Percentiles rank a stretch among this genome's conserved stretches.
Conservation (phyloP, 2,329 filamentous ascomycete genomes). For the Pseudopithomyces maydicus region DNA sequence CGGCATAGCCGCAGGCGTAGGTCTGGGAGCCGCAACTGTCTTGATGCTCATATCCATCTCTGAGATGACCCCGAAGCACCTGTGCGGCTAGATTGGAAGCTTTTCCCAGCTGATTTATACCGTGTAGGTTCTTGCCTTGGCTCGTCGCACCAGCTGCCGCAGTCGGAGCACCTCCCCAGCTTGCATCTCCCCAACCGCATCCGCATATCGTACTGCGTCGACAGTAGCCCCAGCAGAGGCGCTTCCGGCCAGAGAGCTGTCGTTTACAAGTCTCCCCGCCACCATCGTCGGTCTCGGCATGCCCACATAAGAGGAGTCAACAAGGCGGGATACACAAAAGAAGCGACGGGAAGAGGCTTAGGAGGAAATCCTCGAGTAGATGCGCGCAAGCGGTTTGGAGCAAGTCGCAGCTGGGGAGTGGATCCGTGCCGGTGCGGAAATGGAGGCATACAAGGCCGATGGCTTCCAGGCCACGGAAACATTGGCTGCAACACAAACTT, state of each 20-base stretch:
- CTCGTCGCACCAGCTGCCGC: neutral
- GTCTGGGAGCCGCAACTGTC: slow-evolving; percentile 50
- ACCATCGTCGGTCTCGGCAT: slow-evolving; percentile 35
- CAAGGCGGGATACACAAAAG: slow-evolving; percentile 68
- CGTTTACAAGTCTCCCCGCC: no score
- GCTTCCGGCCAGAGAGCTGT: slow-evolving; percentile 37
- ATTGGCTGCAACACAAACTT: neutral
- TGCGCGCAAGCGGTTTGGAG: slow-evolving; percentile 51
- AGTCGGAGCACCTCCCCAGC: slow-evolving; percentile 48
- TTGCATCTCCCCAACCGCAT: slow-evolving; percentile 53
- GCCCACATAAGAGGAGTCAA: slow-evolving; percentile 49
- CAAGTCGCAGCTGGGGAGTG: slow-evolving; percentile 48
- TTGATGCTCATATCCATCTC: slow-evolving; percentile 52
- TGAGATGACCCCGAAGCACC: slow-evolving; percentile 54
- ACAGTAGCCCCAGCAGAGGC: slow-evolving; percentile 52
- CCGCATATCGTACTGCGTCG: slow-evolving; percentile 59
- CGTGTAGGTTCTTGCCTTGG: slow-evolving; percentile 32
- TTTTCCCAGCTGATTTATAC: slow-evolving; percentile 61
- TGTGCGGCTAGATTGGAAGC: slow-evolving; percentile 49
- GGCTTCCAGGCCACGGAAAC: slow-evolving; percentile 44
- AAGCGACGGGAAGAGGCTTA: slow-evolving; percentile 67
- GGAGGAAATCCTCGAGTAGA: slow-evolving; percentile 57
- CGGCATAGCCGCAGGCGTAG: slow-evolving; percentile 69
- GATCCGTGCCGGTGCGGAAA: slow-evolving; percentile 54
- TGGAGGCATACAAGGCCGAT: slow-evolving; percentile 52